A percentile compares a stretch with the other conserved stretches of the same genome.
These are phyloP conservation scores for Trifolium pratense DNA, from an alignment of 306 rosid species.

Conservation along the genomic window DNA sequence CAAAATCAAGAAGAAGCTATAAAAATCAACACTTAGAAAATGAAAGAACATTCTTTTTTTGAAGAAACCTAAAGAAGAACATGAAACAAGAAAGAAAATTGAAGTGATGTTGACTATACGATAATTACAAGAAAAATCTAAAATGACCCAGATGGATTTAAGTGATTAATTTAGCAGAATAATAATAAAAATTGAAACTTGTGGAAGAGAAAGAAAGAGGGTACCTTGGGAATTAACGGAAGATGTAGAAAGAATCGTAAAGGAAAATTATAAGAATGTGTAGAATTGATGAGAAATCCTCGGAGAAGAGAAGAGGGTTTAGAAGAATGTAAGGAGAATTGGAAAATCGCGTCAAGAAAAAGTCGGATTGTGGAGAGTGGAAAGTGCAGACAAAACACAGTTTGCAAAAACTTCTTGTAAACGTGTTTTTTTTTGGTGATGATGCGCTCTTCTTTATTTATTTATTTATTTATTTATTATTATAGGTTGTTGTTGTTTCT, in stretches of 20 bases:
- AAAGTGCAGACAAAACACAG: constrained; percentile 34
- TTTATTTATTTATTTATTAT: too few relatives aligned
- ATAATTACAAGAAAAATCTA: too few relatives aligned
- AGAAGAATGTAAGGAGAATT: too few relatives aligned
- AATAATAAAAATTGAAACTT: constrained; percentile 40
- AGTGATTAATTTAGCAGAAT: constrained; percentile 1
- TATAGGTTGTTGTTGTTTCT: too few relatives aligned
- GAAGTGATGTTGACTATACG: too few relatives aligned
- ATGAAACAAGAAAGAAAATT: too few relatives aligned
- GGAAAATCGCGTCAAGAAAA: constrained; percentile 56
- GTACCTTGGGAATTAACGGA: background rate
- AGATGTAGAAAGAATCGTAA: too few relatives aligned
- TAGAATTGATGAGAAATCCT: background rate
- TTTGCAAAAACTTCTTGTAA: background rate
- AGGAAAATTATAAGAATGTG: background rate
- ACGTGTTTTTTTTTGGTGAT: constrained; percentile 20
- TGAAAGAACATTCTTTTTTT: too few relatives aligned
- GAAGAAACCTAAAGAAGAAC: too few relatives aligned
- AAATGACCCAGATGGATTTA: constrained; percentile 41
- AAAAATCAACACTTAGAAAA: background rate
- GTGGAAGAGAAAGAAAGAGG: constrained; percentile 28
- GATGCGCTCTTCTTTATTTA: background rate
- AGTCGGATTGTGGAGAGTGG: constrained; percentile 21
- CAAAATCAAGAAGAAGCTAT: constrained; percentile 9
- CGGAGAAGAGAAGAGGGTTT: constrained; percentile 28